Evolutionary conservation across 441 rosid genomes (phyloP).

Genomic region (Croton setiger): DNA sequence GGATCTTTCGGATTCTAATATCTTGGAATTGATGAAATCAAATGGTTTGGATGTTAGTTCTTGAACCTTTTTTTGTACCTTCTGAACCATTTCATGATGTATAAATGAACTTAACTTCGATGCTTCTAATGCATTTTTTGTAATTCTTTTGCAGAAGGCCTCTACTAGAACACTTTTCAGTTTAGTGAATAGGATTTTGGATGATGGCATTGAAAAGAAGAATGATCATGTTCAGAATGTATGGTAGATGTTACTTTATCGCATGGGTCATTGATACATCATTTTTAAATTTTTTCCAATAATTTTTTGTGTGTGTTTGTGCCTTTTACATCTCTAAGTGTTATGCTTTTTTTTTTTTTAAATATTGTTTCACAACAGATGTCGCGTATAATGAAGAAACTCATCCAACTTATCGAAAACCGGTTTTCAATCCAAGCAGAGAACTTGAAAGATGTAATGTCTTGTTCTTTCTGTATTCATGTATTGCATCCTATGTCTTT

Average conservation of each 20-base stretch:
- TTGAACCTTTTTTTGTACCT: constrained; percentile 6
- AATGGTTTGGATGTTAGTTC: constrained; percentile 63
- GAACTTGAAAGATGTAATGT: constrained; percentile 63
- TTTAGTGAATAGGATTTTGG: constrained; percentile 59
- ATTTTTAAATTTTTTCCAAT: constrained; percentile 5
- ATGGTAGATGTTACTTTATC: constrained; percentile 31
- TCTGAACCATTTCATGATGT: background rate
- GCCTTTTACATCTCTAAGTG: constrained; percentile 17
- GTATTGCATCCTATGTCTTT: background rate
- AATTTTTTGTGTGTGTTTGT: background rate
- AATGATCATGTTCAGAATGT: constrained; percentile 73
- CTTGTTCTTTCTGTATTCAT: constrained; percentile 17
- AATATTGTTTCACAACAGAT: constrained; percentile 36
- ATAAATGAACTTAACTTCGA: constrained; percentile 19
- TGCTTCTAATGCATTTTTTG: constrained; percentile 20
- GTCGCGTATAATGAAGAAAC: constrained; percentile 60
- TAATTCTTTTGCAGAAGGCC: constrained; percentile 50
- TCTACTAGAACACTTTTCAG: constrained; percentile 71
- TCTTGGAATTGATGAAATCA: constrained; percentile 60
- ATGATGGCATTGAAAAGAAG: constrained; percentile 63
- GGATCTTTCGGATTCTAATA: constrained; percentile 59
- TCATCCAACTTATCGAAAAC: constrained; percentile 65
- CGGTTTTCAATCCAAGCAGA: constrained; percentile 73
- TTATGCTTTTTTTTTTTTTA: background rate
- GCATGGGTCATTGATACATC: constrained; percentile 9